Percentiles rank a stretch among this genome's conserved stretches.
Evolutionary conservation across 768 basidiomycete genomes (phyloP).

Genomic region (Mycena vulgaris): DNA sequence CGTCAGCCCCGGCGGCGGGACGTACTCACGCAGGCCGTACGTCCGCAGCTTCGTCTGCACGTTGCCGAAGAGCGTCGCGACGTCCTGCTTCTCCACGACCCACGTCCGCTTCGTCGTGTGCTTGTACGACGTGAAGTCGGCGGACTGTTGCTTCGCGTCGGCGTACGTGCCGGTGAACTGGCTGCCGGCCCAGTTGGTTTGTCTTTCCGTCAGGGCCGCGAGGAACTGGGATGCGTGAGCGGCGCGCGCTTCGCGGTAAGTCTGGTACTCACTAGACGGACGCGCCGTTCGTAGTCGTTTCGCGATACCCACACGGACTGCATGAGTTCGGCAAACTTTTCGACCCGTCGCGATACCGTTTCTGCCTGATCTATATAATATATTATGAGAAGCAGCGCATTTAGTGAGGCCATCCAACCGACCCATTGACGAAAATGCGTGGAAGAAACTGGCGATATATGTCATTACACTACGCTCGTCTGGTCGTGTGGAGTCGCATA

Average conservation of each 20-base stretch:
- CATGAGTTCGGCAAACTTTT: slow-evolving; percentile 97
- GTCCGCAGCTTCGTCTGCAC: slow-evolving; percentile 95
- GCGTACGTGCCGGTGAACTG: slow-evolving; percentile 81
- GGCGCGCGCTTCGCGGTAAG: background rate
- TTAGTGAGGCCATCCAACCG: slow-evolving; percentile 40
- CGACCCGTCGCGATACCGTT: slow-evolving; percentile 92
- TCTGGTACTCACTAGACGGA: slow-evolving; percentile 67
- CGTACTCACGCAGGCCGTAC: slow-evolving; percentile 88
- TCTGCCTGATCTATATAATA: slow-evolving; percentile 86
- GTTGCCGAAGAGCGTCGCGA: slow-evolving; percentile 91
- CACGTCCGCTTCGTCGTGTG: slow-evolving; percentile 87
- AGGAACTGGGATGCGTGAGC: slow-evolving; percentile 66
- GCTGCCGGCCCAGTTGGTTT: slow-evolving; percentile 77
- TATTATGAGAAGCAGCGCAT: slow-evolving; percentile 21
- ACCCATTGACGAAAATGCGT: slow-evolving; percentile 99
- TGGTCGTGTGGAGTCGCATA: slow-evolving; percentile 89
- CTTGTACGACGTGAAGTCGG: slow-evolving; percentile 85
- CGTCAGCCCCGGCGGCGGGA: slow-evolving; percentile 80
- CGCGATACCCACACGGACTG: slow-evolving; percentile 89
- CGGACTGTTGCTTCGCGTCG: slow-evolving; percentile 84
- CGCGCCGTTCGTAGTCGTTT: slow-evolving; percentile 95
- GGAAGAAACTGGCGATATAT: slow-evolving; percentile 97
- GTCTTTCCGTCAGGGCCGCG: slow-evolving; percentile 74
- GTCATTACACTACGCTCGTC: slow-evolving; percentile 99
- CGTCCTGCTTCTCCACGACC: slow-evolving; percentile 92